phyloP scores from a whole-genome alignment of 768 basidiomycete species.

The Obba rivulosa region DNA sequence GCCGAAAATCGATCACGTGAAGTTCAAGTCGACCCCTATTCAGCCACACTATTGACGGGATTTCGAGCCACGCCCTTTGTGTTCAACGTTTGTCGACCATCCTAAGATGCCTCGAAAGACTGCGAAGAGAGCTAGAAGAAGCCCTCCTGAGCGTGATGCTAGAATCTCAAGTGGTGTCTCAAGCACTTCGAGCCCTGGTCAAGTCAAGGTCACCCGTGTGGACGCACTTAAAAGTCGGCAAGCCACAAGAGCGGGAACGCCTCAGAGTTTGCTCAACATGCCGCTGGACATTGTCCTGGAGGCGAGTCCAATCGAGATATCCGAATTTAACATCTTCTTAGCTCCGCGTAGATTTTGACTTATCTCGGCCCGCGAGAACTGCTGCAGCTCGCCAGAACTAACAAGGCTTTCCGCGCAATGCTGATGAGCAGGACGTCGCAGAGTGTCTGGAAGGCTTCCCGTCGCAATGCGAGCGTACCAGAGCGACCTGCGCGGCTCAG shows the following conservation, averaged over 20 bases:
- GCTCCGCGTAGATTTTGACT: constrained; percentile 6
- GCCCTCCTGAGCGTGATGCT: too few species aligned
- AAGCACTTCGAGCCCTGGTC: too few species aligned
- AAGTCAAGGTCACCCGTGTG: too few species aligned
- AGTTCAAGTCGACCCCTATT: too few species aligned
- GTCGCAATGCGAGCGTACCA: constrained; percentile 9
- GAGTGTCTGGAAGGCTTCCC: constrained; percentile 8
- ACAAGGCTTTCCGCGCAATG: constrained; percentile 8
- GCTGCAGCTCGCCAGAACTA: constrained; percentile 11
- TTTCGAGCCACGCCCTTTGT: too few species aligned
- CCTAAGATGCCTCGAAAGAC: too few species aligned
- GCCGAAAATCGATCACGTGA: too few species aligned
- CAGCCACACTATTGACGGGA: too few species aligned
- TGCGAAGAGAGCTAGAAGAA: too few species aligned
- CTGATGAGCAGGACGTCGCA: constrained; percentile 8
- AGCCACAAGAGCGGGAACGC: background rate
- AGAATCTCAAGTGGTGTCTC: too few species aligned
- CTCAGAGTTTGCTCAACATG: constrained; percentile 4
- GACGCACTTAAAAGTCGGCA: too few species aligned
- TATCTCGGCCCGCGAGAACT: constrained; percentile 13
- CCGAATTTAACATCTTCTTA: background rate
- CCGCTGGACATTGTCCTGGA: constrained; percentile 8
- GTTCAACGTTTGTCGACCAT: too few species aligned
- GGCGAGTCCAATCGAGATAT: background rate
- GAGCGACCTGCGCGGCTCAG: constrained; percentile 12